A percentile compares a stretch with the other conserved stretches of the same genome.
phyloP scores from a whole-genome alignment of 768 basidiomycete species.

The Udeniomyces megalosporus region DNA sequence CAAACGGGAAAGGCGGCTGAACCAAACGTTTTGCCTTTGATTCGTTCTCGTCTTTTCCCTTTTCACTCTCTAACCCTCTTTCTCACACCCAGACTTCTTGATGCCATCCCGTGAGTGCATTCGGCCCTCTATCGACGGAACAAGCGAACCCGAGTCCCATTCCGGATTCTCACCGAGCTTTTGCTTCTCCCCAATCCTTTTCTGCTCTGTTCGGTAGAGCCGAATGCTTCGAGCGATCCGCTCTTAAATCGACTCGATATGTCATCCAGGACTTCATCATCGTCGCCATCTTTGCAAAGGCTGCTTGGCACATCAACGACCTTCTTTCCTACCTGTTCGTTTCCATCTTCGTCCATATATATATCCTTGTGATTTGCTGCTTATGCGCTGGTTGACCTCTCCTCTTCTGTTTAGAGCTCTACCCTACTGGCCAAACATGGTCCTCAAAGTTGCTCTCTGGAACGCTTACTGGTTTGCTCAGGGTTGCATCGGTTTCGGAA shows the following conservation, averaged over 20 bases:
- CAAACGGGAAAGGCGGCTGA: not conserved
- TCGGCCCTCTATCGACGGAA: not conserved
- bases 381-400: too few relatives aligned
- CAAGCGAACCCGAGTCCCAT: too few relatives aligned
- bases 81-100: conserved; percentile 37
- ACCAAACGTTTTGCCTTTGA: too few relatives aligned
- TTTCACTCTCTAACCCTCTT: not conserved
- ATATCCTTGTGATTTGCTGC: not conserved
- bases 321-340: conserved; percentile 31
- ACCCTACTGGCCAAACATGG: conserved; percentile 18
- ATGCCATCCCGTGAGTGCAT: conserved; percentile 51
- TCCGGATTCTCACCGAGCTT: too few relatives aligned
- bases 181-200: too few relatives aligned
- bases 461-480: conserved; percentile 60
- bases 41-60: not conserved
- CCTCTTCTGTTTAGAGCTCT: not conserved
- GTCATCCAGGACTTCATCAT: conserved; percentile 53
- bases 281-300: conserved; percentile 52
- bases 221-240: conserved; percentile 83
- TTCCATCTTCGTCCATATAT: not conserved
- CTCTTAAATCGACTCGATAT: conserved; percentile 63
- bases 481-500: conserved; percentile 5
- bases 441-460: conserved; percentile 54
- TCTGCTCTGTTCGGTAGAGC: conserved; percentile 26
- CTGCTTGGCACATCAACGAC: conserved; percentile 47